Evolutionary conservation across 1,284 basidiomycete genomes (phyloP).

Genomic region (Fistulinella cinereoalba): DNA sequence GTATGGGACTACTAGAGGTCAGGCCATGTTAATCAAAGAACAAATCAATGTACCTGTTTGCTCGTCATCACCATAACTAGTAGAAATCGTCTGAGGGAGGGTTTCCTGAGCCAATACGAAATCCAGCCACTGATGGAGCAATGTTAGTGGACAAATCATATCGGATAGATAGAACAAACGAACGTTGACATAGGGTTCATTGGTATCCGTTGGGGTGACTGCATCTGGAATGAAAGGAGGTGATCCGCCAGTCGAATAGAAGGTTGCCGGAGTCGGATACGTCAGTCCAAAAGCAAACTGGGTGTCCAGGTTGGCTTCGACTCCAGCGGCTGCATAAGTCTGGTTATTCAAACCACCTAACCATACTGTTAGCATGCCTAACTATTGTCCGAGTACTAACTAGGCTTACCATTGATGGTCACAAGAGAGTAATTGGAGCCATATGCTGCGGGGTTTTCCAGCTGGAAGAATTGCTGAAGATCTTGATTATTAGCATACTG

Average conservation of each 20-base stretch:
- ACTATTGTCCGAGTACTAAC: neutral
- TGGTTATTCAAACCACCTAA: conserved; percentile 62
- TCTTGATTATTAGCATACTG: conserved; percentile 58
- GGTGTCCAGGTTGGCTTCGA: conserved; percentile 70
- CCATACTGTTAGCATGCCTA: neutral
- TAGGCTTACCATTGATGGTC: conserved; percentile 44
- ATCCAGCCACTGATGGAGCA: conserved; percentile 52
- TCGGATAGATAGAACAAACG: conserved; percentile 28
- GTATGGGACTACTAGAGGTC: conserved; percentile 49
- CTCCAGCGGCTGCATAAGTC: conserved; percentile 48
- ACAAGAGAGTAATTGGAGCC: conserved; percentile 38
- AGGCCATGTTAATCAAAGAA: neutral
- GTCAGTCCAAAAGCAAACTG: conserved; percentile 66
- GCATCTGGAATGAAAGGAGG: conserved; percentile 59
- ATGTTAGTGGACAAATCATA: neutral
- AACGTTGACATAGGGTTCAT: conserved; percentile 64
- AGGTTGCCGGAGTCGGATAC: conserved; percentile 47
- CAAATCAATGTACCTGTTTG: conserved; percentile 48
- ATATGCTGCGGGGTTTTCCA: conserved; percentile 36
- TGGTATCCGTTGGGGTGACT: conserved; percentile 42
- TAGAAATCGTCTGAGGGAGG: conserved; percentile 27
- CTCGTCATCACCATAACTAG: conserved; percentile 59
- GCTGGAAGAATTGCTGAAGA: conserved; percentile 49
- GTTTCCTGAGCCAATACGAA: conserved; percentile 44
- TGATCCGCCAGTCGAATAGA: conserved; percentile 59